A percentile compares a stretch with the other conserved stretches of the same genome.
Conservation (phyloP, 352 stramenopile species). For the Phytopythium ostracodes region DNA sequence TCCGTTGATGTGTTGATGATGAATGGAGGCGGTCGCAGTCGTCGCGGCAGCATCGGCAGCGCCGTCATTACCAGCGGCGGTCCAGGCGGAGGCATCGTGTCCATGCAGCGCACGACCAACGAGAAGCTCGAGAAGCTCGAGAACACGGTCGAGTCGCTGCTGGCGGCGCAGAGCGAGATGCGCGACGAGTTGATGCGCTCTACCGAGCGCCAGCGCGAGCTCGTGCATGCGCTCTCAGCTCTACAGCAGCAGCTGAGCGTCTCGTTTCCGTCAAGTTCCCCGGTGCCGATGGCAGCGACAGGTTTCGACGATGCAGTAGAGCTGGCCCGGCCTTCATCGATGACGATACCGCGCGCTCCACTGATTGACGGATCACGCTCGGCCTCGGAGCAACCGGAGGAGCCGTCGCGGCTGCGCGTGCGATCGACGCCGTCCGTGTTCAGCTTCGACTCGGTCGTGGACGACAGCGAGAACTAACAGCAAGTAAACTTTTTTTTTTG, state of each 20-base stretch:
- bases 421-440: constrained; percentile 28
- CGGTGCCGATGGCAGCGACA: not conserved
- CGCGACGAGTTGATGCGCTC: constrained; percentile 33
- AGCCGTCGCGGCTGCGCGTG: constrained; percentile 2
- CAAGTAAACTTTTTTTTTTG: not conserved
- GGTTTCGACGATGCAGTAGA: not conserved
- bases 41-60: not conserved
- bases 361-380: not conserved
- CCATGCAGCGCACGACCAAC: constrained; percentile 15
- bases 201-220: constrained; percentile 29
- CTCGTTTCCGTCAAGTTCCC: not conserved
- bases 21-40: not conserved
- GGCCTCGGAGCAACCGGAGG: not conserved
- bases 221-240: constrained; percentile 29
- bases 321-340: too few species aligned
- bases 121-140: constrained; percentile 54
- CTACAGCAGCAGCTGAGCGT: constrained; percentile 12
- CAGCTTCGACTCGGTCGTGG: constrained; percentile 31
- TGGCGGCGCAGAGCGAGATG: constrained; percentile 35
- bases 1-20: not conserved
- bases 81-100: not conserved
- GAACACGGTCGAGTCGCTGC: constrained; percentile 30
- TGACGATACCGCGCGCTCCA: not conserved
- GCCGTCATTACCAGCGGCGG: not conserved
- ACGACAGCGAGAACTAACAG: not conserved